Evolutionary conservation across 1,284 basidiomycete genomes (phyloP).

Genomic region (Cystobasidium slooffiae): DNA sequence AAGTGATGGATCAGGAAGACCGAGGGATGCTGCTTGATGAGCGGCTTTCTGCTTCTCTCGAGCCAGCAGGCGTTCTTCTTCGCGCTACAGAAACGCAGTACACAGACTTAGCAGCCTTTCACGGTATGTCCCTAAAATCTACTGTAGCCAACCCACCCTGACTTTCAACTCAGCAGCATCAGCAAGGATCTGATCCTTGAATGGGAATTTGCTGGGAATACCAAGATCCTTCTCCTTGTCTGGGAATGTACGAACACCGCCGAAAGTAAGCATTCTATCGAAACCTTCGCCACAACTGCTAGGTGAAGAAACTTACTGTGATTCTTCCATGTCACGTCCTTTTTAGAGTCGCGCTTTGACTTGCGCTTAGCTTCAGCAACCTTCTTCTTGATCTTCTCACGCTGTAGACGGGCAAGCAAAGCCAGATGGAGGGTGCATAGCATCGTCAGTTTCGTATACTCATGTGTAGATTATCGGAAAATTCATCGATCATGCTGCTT

Average conservation of each 20-base stretch:
- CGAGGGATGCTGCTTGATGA: slow-evolving; percentile 35
- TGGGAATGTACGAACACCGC: slow-evolving; percentile 55
- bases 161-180: slow-evolving; percentile 74
- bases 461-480: slow-evolving; percentile 22
- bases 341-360: slow-evolving; percentile 75
- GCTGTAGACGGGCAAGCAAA: slow-evolving; percentile 57
- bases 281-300: neutral
- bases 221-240: slow-evolving; percentile 85
- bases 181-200: slow-evolving; percentile 93
- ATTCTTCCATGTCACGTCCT: slow-evolving; percentile 85
- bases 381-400: slow-evolving; percentile 78
- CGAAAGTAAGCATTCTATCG: neutral
- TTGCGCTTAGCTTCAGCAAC: slow-evolving; percentile 78
- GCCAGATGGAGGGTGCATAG: no score
- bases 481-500: slow-evolving; percentile 19
- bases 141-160: slow-evolving; percentile 34
- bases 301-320: slow-evolving; percentile 64
- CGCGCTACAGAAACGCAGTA: slow-evolving; percentile 60
- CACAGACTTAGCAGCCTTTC: neutral
- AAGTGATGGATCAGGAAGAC: slow-evolving; percentile 44
- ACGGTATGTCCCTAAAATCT: neutral
- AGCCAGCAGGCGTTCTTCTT: slow-evolving; percentile 67
- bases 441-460: neutral
- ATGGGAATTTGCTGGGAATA: slow-evolving; percentile 95
- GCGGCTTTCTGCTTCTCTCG: slow-evolving; percentile 46